Conservation (phyloP, 2,329 filamentous ascomycete genomes). For the Grosmannia penicillata region DNA sequence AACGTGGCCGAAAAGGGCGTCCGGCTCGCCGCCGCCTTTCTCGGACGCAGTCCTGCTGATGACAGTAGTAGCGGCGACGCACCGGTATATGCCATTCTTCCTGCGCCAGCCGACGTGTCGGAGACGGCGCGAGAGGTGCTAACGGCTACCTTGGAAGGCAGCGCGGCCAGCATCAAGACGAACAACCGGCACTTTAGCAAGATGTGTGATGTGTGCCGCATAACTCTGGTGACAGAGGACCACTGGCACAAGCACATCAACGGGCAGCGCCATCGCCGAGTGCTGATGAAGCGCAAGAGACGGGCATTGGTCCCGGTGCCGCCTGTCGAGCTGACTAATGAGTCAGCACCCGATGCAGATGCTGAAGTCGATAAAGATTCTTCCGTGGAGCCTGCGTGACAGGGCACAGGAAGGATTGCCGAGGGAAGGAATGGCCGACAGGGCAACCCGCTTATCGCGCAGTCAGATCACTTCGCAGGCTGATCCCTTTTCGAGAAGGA, state of each 20-base stretch:
- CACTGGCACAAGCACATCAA: constrained; percentile 31
- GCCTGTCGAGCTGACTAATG: background rate
- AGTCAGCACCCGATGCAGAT: background rate
- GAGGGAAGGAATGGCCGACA: no score
- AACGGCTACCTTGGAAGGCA: constrained; percentile 26
- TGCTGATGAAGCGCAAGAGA: constrained; percentile 14
- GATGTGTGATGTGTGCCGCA: constrained; percentile 61
- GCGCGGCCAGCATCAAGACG: constrained; percentile 24
- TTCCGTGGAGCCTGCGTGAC: no score
- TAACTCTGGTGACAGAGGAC: constrained; percentile 41
- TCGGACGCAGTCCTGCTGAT: constrained; percentile 21
- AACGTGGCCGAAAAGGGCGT: constrained; percentile 53
- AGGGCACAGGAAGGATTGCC: no score
- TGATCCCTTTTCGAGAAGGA: no score
- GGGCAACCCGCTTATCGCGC: no score
- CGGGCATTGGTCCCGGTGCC: constrained; percentile 14
- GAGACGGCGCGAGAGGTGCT: constrained; percentile 38
- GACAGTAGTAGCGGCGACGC: background rate
- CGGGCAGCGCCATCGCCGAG: constrained; percentile 23
- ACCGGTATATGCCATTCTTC: constrained; percentile 19
- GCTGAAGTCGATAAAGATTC: background rate
- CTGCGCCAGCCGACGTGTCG: constrained; percentile 33
- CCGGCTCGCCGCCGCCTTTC: constrained; percentile 45
- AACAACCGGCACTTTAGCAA: constrained; percentile 36
- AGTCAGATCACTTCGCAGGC: no score